Evolutionary conservation across 108 stramenopile genomes (phyloP).

Genomic region (Schizochytrium sp.): DNA sequence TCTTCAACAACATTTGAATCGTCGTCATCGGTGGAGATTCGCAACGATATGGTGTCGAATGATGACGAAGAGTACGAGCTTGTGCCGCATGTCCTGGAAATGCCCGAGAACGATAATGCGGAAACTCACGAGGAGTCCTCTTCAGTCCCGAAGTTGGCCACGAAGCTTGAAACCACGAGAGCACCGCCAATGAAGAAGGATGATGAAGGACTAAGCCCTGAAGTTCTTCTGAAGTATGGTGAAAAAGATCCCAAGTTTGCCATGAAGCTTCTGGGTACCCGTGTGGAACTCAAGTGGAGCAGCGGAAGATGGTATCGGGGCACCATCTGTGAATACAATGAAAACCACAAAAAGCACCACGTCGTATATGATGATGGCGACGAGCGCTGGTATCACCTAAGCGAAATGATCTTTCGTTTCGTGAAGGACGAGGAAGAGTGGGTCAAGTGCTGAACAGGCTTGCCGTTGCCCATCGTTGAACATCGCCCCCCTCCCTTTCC

Average conservation of each 20-base stretch:
- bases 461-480: no score
- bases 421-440: conserved; percentile 60
- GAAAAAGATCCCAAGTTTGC: conserved; percentile 43
- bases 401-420: conserved; percentile 56
- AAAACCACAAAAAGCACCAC: conserved; percentile 26
- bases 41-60: no score
- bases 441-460: conserved; percentile 52
- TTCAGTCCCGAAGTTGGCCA: neutral
- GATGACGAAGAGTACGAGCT: conserved; percentile 29
- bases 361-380: conserved; percentile 69
- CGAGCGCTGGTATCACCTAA: conserved; percentile 62
- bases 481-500: no score
- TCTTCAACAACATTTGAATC: no score
- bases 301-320: conserved; percentile 66
- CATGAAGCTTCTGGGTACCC: conserved; percentile 19
- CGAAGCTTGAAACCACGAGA: neutral
- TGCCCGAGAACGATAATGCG: conserved; percentile 11
- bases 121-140: no score
- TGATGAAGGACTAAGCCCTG: neutral
- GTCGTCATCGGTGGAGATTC: no score
- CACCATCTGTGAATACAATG: conserved; percentile 65
- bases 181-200: neutral
- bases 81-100: conserved; percentile 5
- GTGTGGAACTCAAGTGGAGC: conserved; percentile 67
- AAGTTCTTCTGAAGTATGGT: conserved; percentile 2